Base-by-base conservation (phyloP, 2,329 filamentous ascomycete genomes). In the Emmonsia crescens region DNA sequence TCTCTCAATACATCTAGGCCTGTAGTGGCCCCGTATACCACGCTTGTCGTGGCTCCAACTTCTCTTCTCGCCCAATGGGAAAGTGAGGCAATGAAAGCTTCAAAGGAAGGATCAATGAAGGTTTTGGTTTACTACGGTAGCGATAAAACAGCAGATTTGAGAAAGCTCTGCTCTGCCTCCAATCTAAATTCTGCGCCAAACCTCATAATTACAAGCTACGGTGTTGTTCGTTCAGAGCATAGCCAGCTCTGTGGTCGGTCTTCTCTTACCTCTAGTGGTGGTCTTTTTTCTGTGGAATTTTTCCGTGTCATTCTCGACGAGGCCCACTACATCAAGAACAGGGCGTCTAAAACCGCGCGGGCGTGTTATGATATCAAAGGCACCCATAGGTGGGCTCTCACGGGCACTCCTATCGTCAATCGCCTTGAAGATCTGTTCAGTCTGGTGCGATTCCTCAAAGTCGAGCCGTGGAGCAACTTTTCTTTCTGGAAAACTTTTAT, bases 401-500 rank as follows among this genome's bases (percentile, higher is more conserved):
- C 94, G 0, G 94, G 94, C 21, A 99, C 94, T 0, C 94, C 94
- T 0, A 97, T 99, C 61, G 93, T 99, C 67, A 99, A 99, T 73
- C 87, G 91, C 51, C 81, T 99, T 0, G 93, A 97, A 73, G 94
- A 97, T 74, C 78, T 99, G 16, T 97, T 96, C 77, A 96, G 90
- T 70, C 77, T 99, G 44, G 90, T 97, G 14, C 86, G 90, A 2
- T 99, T 97, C 75, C 78, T 99, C 12, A 87, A 90, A 61, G 94
- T 99, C 3, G 93, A 97, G 72, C 94, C 94, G 0, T 99, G 94
- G 94, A 94, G 89, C 70, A 97, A 97, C 73, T 99, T 99, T 74
- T 96, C 92, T 0, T 99, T 96, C 76, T 99, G 94, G 94, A 92
- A 92, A 72, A 97, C 94, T 0, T 99, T 99, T 73, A 97, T 99